phyloP scores from a whole-genome alignment of 1,284 basidiomycete genomes.

The Amylostereum chailletii region DNA sequence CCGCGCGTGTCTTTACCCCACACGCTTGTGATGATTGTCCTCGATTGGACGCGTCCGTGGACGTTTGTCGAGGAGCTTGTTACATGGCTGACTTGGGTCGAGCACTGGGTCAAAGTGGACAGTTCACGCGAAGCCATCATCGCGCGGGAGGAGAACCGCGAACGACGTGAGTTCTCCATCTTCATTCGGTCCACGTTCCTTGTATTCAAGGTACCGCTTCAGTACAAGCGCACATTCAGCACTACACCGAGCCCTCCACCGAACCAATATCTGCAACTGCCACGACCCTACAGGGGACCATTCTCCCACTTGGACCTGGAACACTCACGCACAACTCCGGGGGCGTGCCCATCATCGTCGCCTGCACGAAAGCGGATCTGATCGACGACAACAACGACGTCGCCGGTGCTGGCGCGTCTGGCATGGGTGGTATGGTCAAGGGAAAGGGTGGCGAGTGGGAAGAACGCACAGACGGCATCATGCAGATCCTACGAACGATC shows the following conservation, averaged over 20 bases:
- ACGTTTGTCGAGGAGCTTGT: conserved; percentile 84
- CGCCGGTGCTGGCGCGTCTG: conserved; percentile 55
- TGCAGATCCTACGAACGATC: conserved; percentile 89
- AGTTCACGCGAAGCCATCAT: conserved; percentile 60
- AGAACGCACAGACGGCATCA: conserved; percentile 90
- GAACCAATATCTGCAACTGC: conserved; percentile 52
- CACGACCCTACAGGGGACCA: conserved; percentile 43
- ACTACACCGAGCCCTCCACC: conserved; percentile 78
- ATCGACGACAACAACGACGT: conserved; percentile 76
- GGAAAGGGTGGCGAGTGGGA: conserved; percentile 88
- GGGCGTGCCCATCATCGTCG: conserved; percentile 85
- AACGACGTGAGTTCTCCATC: conserved; percentile 58
- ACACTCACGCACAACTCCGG: conserved; percentile 74
- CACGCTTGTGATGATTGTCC: conserved; percentile 76
- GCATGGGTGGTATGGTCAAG: conserved; percentile 78
- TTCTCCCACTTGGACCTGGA: conserved; percentile 73
- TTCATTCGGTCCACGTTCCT: conserved; percentile 1
- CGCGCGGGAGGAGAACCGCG: conserved; percentile 69
- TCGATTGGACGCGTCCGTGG: conserved; percentile 97
- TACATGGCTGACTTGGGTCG: conserved; percentile 81
- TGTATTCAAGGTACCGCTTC: conserved; percentile 2
- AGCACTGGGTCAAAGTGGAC: conserved; percentile 71
- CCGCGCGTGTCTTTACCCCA: conserved; percentile 63
- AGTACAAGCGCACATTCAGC: conserved; percentile 86
- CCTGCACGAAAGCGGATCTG: conserved; percentile 86